phyloP scores from a whole-genome alignment of 768 basidiomycete genomes.

The Suillus weaverae region DNA sequence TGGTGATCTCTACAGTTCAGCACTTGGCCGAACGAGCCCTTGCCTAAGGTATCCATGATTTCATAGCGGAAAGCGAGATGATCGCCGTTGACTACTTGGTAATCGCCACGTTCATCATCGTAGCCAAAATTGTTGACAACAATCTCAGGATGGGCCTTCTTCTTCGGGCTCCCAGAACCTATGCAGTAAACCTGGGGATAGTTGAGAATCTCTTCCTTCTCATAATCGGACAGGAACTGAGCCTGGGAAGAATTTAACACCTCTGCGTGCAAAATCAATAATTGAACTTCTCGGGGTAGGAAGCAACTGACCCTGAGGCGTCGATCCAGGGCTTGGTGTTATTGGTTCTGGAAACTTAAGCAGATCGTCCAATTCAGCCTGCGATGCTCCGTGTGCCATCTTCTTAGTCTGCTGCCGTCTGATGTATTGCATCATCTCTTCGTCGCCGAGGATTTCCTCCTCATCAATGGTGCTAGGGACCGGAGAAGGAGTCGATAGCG shows the following conservation, averaged over 20 bases:
- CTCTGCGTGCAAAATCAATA: conserved; percentile 39
- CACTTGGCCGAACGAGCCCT: conserved; percentile 98
- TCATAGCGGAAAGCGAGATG: conserved; percentile 98
- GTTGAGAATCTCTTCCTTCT: conserved; percentile 89
- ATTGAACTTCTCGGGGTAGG: conserved; percentile 1
- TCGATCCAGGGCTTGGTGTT: conserved; percentile 60
- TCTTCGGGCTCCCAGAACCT: conserved; percentile 82
- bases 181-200: conserved; percentile 81
- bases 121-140: conserved; percentile 89
- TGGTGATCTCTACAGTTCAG: conserved; percentile 93
- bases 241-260: conserved; percentile 65
- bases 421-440: conserved; percentile 96
- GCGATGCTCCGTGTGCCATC: conserved; percentile 76
- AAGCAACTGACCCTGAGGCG: conserved; percentile 64
- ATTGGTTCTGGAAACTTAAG: conserved; percentile 92
- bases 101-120: conserved; percentile 98
- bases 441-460: conserved; percentile 86
- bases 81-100: conserved; percentile 84
- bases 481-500: conserved; percentile 84
- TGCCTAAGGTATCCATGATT: conserved; percentile 87
- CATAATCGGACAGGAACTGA: conserved; percentile 80
- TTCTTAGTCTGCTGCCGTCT: conserved; percentile 88
- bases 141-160: conserved; percentile 69
- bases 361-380: conserved; percentile 84
- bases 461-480: conserved; percentile 76